Base-by-base conservation (phyloP, 2,329 filamentous ascomycete species). In the Huntiella abstrusa region DNA sequence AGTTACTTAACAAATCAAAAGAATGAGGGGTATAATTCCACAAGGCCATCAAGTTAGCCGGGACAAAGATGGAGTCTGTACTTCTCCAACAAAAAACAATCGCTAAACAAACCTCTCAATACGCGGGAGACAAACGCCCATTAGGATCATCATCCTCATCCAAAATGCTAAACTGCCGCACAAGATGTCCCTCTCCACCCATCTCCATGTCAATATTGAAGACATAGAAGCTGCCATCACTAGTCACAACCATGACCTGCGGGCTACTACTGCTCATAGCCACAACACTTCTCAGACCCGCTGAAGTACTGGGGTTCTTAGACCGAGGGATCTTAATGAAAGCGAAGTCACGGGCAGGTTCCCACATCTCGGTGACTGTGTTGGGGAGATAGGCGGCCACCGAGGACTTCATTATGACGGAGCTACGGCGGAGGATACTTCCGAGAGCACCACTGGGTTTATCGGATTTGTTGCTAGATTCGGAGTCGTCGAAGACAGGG, bases 181-280 rank as follows among this genome's bases (percentile, higher is more conserved):
- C 78, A 54, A 98, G 63, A 42, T 82, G 83, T 0, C 91, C 91
- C 63, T 98, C 91, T 17, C 91, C 91, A 13, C 91, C 91, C 51
- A 83, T 83, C 55, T 93, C 87, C 67, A 98, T 75, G 59, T 98
- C 87, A 46, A 98, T 86, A 53, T 84, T 88, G 62, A 88, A 98
- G 28, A 96, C 81, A 55, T 91, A 94, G 57, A 95, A 96, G 17
- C 80, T 80, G 7, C 91, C 91, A 59, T 98, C 91, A 55, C 82
- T 95, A 0, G 91, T 98, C 11, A 95, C 87, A 0, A 96, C 84
- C 87, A 98, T 96, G 42, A 98, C 83, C 56, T 96, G 87, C 1
- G 91, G 91, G 19, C 83, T 87, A 58, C 79, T 93, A 56, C 80
- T 91, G 58, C 84, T 94, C 80, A 98, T 92, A 6, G 91, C 88